These are phyloP conservation scores for Puccinia coronata DNA, from an alignment of 1,284 basidiomycete genomes.

Conservation along the genomic window DNA sequence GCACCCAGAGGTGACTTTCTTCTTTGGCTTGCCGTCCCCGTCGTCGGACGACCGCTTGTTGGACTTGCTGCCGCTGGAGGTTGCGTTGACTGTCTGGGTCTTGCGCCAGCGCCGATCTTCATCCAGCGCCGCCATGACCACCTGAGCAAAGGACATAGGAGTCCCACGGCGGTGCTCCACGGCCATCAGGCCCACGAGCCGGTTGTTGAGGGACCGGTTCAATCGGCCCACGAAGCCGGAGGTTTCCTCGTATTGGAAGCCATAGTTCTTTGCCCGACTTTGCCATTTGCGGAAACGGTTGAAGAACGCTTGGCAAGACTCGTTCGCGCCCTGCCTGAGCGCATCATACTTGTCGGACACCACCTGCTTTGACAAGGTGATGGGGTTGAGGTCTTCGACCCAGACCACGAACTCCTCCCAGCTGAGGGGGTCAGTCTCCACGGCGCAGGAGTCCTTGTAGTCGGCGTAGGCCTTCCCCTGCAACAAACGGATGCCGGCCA, in stretches of 20 bases:
- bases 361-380: too few relatives aligned
- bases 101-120: not conserved
- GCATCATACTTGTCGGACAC: not conserved
- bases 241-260: too few relatives aligned
- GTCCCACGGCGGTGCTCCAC: not conserved
- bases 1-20: not conserved
- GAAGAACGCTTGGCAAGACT: too few relatives aligned
- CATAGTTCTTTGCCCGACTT: too few relatives aligned
- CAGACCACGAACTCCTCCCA: too few relatives aligned
- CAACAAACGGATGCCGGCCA: not conserved
- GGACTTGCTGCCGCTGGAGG: not conserved
- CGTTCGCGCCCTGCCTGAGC: not conserved
- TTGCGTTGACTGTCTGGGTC: not conserved
- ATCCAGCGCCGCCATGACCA: not conserved
- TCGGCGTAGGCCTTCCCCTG: not conserved
- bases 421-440: not conserved
- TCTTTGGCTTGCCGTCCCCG: not conserved
- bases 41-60: not conserved
- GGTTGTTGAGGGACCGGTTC: too few relatives aligned
- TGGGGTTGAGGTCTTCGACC: too few relatives aligned
- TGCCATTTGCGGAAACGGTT: too few relatives aligned
- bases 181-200: not conserved
- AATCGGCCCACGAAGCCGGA: too few relatives aligned
- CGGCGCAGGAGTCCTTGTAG: not conserved
- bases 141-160: not conserved